Evolutionary conservation across 1,284 basidiomycete genomes (phyloP).

Genomic region (Trametes pubescens): DNA sequence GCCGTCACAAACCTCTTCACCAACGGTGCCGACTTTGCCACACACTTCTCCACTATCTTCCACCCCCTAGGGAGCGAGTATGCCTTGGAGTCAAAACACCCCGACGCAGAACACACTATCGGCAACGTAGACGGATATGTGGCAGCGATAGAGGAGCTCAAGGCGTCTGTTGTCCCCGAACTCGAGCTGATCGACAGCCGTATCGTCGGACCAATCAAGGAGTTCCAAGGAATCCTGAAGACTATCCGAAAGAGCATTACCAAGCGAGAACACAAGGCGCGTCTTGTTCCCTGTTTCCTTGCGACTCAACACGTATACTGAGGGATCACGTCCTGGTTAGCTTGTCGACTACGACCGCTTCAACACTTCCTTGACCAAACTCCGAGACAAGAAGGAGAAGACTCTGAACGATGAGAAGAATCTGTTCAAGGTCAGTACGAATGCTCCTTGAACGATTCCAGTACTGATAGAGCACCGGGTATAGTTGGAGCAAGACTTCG

Average conservation of each 20-base stretch:
- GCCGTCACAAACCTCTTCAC: slow-evolving; percentile 86
- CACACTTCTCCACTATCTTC: slow-evolving; percentile 82
- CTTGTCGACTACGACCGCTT: slow-evolving; percentile 95
- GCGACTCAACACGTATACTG: neutral
- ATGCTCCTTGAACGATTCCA: neutral
- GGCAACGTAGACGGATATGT: slow-evolving; percentile 80
- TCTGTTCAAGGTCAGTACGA: slow-evolving; percentile 79
- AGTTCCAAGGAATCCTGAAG: slow-evolving; percentile 89
- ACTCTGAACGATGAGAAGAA: slow-evolving; percentile 94
- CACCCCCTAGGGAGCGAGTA: slow-evolving; percentile 86
- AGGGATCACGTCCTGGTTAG: slow-evolving; percentile 45
- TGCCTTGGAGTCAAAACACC: slow-evolving; percentile 81
- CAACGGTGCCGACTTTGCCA: slow-evolving; percentile 79
- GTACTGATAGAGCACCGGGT: neutral
- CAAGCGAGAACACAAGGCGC: slow-evolving; percentile 96
- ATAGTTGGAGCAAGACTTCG: slow-evolving; percentile 97
- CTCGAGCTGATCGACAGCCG: slow-evolving; percentile 94
- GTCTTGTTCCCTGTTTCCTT: neutral
- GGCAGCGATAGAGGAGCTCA: slow-evolving; percentile 85
- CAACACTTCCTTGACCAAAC: slow-evolving; percentile 95
- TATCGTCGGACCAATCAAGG: slow-evolving; percentile 88
- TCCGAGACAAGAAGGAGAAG: slow-evolving; percentile 98
- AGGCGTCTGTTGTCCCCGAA: slow-evolving; percentile 84
- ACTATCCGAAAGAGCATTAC: slow-evolving; percentile 92
- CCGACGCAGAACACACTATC: slow-evolving; percentile 82